Base-by-base conservation (phyloP, 441 rosid genomes). In the Macaranga tanarius region DNA sequence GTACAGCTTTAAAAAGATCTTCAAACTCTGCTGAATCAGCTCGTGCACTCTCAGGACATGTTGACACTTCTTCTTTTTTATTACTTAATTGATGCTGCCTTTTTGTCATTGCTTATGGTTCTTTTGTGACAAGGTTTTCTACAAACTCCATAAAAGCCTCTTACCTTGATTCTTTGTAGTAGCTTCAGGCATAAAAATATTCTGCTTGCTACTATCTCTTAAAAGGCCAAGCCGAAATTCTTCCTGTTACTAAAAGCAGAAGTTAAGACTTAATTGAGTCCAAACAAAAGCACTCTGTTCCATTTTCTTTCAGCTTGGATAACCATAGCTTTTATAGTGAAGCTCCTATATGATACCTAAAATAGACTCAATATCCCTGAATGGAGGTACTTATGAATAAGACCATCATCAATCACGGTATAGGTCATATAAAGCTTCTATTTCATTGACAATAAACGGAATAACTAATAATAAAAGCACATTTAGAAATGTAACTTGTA, bases 361-460 rank as follows among this genome's bases (percentile, higher is more conserved):
- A 25, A 16, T 48, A 64, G 22, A 19, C 20, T 54, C 28, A 7
- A 54, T 38, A 22, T 58, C 6, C 9, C 22, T 15, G 19, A 50
- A 65, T 42, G 69, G 51, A 75, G 57, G 55, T 81, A 86, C 95
- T 85, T 90, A 79, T 84, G 86, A 79, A 90, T 84, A 47, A 73
- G 76, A 59, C 82, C 84, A 71, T 90, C 95, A 0, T 88, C 81
- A 45, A 66, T 19, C 70, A 89, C 75, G 68, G 85, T 72, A 62
- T 68, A 90, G 76, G 64, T 83, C 85, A 72, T 84, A 73, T 73
- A 90, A 77, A 69, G 92, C 92, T 75, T 88, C 90, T 44, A 90
- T 85, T 85, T 90, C 95, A 77, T 84, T 86, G 79, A 85, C 84
- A 12, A 83, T 77, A 81, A 90, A 92, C 86, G 83, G 19, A 78